Evolutionary conservation across 2,329 filamentous ascomycete species (phyloP), one percentile per base, ranked within the genome.

Genomic region (Allantophomopsis cytisporea): DNA sequence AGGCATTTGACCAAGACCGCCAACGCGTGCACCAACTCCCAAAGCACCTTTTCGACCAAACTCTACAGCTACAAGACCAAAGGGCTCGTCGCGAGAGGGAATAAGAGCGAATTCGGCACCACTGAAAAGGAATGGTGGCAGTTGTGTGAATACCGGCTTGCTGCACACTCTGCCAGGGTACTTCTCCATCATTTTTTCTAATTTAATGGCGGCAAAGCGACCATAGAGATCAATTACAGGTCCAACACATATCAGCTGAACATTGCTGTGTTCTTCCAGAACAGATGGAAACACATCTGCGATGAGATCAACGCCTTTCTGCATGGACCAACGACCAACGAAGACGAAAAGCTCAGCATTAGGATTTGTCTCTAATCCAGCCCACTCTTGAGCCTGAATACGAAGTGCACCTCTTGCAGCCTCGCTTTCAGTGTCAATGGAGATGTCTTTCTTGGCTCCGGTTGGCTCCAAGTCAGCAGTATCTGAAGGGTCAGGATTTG

Each of bases 81-180:
- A 81, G 0, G 76, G 76, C 56, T 81, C 76, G 48, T 81, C 76
- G 47, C 76, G 68, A 20, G 73, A 78, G 8, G 76, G 76, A 43
- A 81, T 80, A 14, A 80, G 59, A 8, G 75, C 75, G 45, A 80
- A 80, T 37, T 81, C 76, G 13, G 76, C 76, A n/a, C 76, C 76
- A 35, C 68, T 74, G 56, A 80, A 80, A 50, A 80, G 72, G 54
- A 67, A 80, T 0, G 73, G 70, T n/a, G 76, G 76, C 4, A 80
- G 60, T 5, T 71, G 65, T 1, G 74, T 80, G 53, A 80, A 81
- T 52, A 79, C 72, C 2, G 76, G 76, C 55, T 73, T 77, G 13
- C 73, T 78, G 58, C 65, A 80, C 7, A 81, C 76, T 36, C 76
- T 63, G 17, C 69, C 71, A 20, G 76, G 76, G 50, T 79, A 80